Conservation (phyloP, 2,329 filamentous ascomycete species). For the Fusarium fujikuroi region DNA sequence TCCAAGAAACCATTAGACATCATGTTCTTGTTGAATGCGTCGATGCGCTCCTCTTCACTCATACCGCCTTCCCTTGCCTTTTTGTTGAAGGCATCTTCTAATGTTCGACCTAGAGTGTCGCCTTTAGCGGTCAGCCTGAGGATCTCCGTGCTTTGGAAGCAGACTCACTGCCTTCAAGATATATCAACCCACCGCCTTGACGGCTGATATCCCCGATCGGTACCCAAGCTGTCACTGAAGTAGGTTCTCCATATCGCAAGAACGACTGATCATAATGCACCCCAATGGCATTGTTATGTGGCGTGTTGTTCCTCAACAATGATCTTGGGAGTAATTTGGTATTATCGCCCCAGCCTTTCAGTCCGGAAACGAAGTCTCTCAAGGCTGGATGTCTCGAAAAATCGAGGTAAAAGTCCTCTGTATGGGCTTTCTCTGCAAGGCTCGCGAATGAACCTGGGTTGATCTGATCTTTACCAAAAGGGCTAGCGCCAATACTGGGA, state of each 20-base stretch:
- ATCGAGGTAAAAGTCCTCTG: slow-evolving; percentile 15
- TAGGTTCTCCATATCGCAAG: slow-evolving; percentile 63
- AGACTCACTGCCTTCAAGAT: slow-evolving; percentile 23
- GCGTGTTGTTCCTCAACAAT: slow-evolving; percentile 66
- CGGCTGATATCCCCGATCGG: slow-evolving; percentile 60
- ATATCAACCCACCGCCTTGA: slow-evolving; percentile 22
- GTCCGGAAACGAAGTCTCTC: slow-evolving; percentile 1
- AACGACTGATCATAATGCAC: slow-evolving; percentile 72
- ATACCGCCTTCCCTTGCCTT: slow-evolving; percentile 55
- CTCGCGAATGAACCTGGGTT: slow-evolving; percentile 14
- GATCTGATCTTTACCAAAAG: neutral
- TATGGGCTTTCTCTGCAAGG: slow-evolving; percentile 24
- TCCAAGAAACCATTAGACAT: slow-evolving; percentile 64
- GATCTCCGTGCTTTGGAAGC: neutral
- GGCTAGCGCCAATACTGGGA: slow-evolving; percentile 18
- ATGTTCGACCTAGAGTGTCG: slow-evolving; percentile 2
- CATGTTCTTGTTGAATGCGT: slow-evolving; percentile 69
- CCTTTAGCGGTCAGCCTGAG: neutral
- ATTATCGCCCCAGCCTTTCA: slow-evolving; percentile 17
- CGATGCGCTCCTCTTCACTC: slow-evolving; percentile 61
- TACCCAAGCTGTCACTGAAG: slow-evolving; percentile 67
- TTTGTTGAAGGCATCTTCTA: slow-evolving; percentile 25
- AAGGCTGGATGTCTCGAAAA: slow-evolving; percentile 11
- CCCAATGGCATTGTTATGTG: slow-evolving; percentile 66
- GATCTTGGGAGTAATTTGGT: slow-evolving; percentile 15